Base-by-base conservation (phyloP, 2,329 filamentous ascomycete species). In the Fusarium sp. region DNA sequence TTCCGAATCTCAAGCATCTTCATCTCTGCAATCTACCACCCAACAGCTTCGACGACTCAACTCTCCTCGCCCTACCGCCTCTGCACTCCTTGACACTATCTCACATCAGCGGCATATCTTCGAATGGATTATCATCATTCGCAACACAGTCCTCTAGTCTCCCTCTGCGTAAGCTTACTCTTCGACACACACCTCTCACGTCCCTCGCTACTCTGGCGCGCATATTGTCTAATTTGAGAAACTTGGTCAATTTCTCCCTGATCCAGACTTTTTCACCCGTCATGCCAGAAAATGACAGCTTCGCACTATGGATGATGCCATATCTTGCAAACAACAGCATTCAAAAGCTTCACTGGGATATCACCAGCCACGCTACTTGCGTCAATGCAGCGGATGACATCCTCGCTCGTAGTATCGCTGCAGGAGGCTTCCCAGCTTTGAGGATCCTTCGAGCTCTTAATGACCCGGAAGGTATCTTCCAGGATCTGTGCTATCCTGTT, bases 381-480 rank as follows among this genome's bases (percentile, higher is more conserved):
- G 78, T 82, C 49, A 85, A 83, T 50, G 75, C 80, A 7, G 89
- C 91, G 2, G 90, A 92, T 54, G 83, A 85, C 8, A 88, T 92
- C 49, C 84, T 94, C 11, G 89, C 91, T 2, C 84, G 84, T 63
- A 89, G 89, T 74, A 92, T 94, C 70, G 80, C 80, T 8, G 85
- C 86, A 3, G 82, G 82, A 7, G 89, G 89, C 0, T 93, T 95
- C 75, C 92, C 92, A 0, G 78, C 81, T 1, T 84, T 95, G 13
- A 83, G 82, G 13, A 82, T 77, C 3, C 80, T 94, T 20, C 88
- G 92, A 58, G 84, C 89, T 0, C 92, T 91, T 3, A 89, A 89
- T 62, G 92, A 95, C 70, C 87, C 91, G 3, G 87, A 92, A 8
- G 92, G 92, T 30, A 73, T 88, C 11, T 89, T 94, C 68, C 92